Evolutionary conservation across 768 basidiomycete genomes (phyloP), one percentile per base, ranked within the genome.

Genomic region (Exsudoporus frostii): DNA sequence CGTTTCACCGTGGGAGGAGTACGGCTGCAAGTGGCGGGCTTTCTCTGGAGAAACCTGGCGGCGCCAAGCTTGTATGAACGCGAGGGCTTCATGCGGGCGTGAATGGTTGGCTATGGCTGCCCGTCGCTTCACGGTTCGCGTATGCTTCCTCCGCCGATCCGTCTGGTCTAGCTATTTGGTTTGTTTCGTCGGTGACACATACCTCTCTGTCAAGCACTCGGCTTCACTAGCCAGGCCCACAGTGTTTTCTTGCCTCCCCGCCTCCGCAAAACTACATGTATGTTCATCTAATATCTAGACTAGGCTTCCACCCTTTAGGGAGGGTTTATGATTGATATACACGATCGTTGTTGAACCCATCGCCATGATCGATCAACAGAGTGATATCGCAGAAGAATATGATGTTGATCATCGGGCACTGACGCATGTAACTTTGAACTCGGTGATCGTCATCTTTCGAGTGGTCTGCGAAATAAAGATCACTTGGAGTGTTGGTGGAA

Each of bases 1-100:
- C 76, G 42, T 86, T 85, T 64, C 75, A 85, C 61, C 78, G 74
- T 41, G 73, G 72, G 19, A 78, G 72, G 46, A 61, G 46, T 40
- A 34, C 68, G 5, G 19, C 33, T 14, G n/a, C 4, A 11, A 50
- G 52, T 9, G 41, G 69, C 8, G 50, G 57, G 19, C 9, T 30
- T 41, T 41, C 50, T 38, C 19, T 34, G n/a, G 61, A 53, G 48
- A 53, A 42, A 30, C 20, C 43, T 39, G 43, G 45, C 15, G 39
- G 48, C 2, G 1, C n/a, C 45, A 66, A 58, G 46, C 8, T 56
- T 1, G 48, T 37, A 24, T 66, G 54, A 64, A 30, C 13, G 24
- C 3, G 19, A 20, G 3, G 17, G 10, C 14, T 9, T 11, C 5
- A 20, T 20, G 17, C 7, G 10, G 30, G 14, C n/a, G 32, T 10